phyloP scores from a whole-genome alignment of 768 basidiomycete species.

The Filobasidium wieringae region DNA sequence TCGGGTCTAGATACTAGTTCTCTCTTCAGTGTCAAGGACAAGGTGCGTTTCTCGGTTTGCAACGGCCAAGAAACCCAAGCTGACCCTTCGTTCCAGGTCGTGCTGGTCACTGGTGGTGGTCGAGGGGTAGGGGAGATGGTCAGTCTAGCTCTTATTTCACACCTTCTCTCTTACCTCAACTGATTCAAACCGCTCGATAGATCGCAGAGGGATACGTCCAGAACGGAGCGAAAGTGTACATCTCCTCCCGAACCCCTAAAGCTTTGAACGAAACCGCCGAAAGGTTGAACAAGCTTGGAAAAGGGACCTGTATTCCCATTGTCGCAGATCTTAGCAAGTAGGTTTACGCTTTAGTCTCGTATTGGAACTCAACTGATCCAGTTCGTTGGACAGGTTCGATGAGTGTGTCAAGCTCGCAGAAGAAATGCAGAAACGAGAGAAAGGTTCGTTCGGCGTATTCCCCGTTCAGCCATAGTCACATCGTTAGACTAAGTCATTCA shows the following conservation, averaged over 20 bases:
- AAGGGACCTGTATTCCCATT: constrained; percentile 48
- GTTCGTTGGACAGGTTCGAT: constrained; percentile 37
- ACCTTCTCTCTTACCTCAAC: not conserved
- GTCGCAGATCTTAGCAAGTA: constrained; percentile 46
- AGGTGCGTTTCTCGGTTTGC: constrained; percentile 18
- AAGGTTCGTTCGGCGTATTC: constrained; percentile 25
- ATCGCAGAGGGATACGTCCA: constrained; percentile 54
- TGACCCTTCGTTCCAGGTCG: constrained; percentile 26
- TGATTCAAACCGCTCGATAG: constrained; percentile 33
- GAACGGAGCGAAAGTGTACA: constrained; percentile 57
- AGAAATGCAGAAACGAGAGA: constrained; percentile 48
- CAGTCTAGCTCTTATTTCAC: constrained; percentile 13
- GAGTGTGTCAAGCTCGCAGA: constrained; percentile 49
- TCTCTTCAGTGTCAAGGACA: constrained; percentile 46
- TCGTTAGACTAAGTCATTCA: not conserved
- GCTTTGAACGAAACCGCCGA: constrained; percentile 48
- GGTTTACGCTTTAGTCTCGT: not conserved
- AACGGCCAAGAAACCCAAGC: no score
- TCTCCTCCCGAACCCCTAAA: constrained; percentile 49
- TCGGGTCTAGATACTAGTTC: constrained; percentile 18
- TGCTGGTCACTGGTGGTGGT: constrained; percentile 56
- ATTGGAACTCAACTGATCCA: not conserved
- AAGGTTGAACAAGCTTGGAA: constrained; percentile 48
- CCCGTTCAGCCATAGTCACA: not conserved
- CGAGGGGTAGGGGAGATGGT: constrained; percentile 59